Evolutionary conservation across 2,329 filamentous ascomycete species (phyloP).

Genomic region (Fusarium hostae): DNA sequence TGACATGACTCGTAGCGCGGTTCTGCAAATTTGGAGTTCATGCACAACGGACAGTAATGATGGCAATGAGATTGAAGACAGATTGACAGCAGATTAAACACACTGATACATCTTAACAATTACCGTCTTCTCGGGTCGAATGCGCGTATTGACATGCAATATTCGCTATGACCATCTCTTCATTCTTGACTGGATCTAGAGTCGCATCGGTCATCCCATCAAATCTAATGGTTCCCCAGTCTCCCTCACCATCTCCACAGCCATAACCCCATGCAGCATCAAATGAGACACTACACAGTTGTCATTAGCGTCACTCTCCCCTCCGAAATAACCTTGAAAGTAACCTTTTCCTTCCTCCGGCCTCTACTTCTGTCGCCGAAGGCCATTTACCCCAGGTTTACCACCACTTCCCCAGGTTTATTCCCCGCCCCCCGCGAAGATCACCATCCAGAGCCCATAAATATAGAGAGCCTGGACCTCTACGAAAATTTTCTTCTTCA

Average conservation of each 20-base stretch:
- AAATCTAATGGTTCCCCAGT: neutral
- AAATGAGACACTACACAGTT: slow-evolving; percentile 10
- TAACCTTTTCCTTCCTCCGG: slow-evolving; percentile 15
- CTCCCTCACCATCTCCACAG: slow-evolving; percentile 15
- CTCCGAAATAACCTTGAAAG: slow-evolving; percentile 1
- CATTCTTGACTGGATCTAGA: neutral
- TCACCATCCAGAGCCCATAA: slow-evolving; percentile 24
- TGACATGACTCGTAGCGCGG: neutral
- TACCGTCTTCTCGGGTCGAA: neutral
- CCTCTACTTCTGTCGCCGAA: slow-evolving; percentile 31
- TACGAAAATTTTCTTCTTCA: neutral
- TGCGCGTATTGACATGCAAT: neutral
- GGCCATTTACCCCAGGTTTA: slow-evolving; percentile 15
- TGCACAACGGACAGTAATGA: neutral
- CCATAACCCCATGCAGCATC: neutral
- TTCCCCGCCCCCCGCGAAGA: slow-evolving; percentile 32
- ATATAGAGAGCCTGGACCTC: slow-evolving; percentile 21
- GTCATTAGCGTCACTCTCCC: slow-evolving; percentile 2
- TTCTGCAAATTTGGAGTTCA: neutral
- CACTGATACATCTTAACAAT: no score
- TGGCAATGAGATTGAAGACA: neutral
- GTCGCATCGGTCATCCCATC: neutral
- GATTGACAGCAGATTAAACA: neutral
- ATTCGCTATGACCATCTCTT: neutral
- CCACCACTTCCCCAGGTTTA: slow-evolving; percentile 24